Percentiles rank a stretch among this genome's conserved stretches.
Conservation (phyloP, 2,329 filamentous ascomycete species). For the Bertia moriformis region DNA sequence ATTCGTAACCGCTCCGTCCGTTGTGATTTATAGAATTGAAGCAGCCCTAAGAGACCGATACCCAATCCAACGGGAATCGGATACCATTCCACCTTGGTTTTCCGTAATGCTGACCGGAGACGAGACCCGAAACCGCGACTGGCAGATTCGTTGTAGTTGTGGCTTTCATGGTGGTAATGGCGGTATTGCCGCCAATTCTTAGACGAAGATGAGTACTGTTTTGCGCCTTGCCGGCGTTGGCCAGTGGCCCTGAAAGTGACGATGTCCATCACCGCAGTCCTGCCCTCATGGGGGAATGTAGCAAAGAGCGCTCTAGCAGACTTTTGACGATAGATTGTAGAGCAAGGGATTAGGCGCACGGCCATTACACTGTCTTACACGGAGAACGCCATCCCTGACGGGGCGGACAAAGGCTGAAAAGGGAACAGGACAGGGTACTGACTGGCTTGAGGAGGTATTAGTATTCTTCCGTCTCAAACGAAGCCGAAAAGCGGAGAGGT, state of each 20-base stretch:
- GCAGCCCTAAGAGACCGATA: constrained; percentile 49
- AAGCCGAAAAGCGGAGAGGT: too few species aligned
- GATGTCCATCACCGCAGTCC: constrained; percentile 14
- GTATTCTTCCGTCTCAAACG: too few species aligned
- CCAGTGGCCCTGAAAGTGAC: constrained; percentile 15
- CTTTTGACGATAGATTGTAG: background rate
- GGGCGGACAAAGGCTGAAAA: too few species aligned
- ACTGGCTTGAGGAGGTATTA: too few species aligned
- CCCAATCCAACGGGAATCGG: constrained; percentile 57
- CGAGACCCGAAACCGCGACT: constrained; percentile 33
- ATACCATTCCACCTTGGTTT: constrained; percentile 58
- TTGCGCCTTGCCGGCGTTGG: constrained; percentile 16
- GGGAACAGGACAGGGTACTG: too few species aligned
- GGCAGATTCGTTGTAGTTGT: background rate
- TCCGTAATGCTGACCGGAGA: constrained; percentile 39
- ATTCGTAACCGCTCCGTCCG: constrained; percentile 18
- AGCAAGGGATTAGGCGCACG: background rate
- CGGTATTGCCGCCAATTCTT: background rate
- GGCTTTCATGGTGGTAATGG: background rate
- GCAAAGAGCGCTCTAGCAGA: background rate
- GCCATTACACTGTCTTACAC: background rate
- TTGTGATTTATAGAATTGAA: constrained; percentile 42
- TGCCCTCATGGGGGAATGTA: constrained; percentile 7
- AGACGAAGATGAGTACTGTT: constrained; percentile 9
- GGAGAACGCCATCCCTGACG: background rate